Evolutionary conservation across 192 early-diverging fungal species (phyloP).

Genomic region (Helicostylum pulchrum): DNA sequence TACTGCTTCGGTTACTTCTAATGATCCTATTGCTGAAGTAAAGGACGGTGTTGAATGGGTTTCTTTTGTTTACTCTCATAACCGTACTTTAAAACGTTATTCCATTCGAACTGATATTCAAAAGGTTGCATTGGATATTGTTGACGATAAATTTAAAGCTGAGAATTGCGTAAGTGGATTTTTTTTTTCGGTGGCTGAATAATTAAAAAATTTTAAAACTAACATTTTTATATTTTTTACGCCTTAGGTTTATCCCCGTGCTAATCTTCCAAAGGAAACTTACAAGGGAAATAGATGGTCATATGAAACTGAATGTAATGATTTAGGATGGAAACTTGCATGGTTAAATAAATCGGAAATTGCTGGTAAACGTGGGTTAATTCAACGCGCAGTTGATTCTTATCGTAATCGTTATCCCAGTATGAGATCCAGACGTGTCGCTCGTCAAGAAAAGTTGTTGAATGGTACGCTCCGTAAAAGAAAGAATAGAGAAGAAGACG

Average conservation of each 20-base stretch:
- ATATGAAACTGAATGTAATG: slow-evolving; percentile 85
- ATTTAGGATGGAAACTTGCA: slow-evolving; percentile 81
- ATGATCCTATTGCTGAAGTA: slow-evolving; percentile 33
- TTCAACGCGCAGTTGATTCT: slow-evolving; percentile 84
- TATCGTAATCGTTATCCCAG: slow-evolving; percentile 70
- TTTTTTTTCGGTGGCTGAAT: neutral
- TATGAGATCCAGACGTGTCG: slow-evolving; percentile 68
- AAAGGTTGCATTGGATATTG: slow-evolving; percentile 39
- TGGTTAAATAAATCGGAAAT: slow-evolving; percentile 69
- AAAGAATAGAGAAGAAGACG: slow-evolving; percentile 27
- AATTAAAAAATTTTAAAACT: neutral
- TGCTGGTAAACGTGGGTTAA: slow-evolving; percentile 65
- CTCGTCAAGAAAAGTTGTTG: slow-evolving; percentile 67
- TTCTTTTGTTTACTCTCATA: slow-evolving; percentile 63
- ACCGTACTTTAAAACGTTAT: slow-evolving; percentile 60
- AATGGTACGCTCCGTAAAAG: slow-evolving; percentile 53
- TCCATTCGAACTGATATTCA: slow-evolving; percentile 75
- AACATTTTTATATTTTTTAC: slow-evolving; percentile 8
- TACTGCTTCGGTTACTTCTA: neutral
- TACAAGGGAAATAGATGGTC: slow-evolving; percentile 81
- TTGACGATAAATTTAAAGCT: slow-evolving; percentile 57
- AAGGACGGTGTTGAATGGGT: slow-evolving; percentile 63
- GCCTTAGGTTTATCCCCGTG: slow-evolving; percentile 68
- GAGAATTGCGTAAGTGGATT: slow-evolving; percentile 67
- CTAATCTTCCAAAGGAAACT: slow-evolving; percentile 53